phyloP scores from a whole-genome alignment of 2,329 filamentous ascomycete species.

The Aureobasidium sp. region DNA sequence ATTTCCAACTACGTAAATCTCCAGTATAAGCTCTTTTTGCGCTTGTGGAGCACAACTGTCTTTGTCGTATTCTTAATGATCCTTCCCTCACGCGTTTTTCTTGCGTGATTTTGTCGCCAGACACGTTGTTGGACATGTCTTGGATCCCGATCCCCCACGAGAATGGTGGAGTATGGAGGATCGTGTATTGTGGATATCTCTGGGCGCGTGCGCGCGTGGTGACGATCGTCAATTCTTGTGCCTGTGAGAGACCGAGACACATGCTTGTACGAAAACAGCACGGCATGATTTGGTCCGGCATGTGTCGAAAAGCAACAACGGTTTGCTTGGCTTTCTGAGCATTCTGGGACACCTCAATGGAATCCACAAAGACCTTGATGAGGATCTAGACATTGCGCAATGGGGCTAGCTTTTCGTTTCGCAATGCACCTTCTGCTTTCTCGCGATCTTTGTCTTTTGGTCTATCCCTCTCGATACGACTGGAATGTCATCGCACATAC shows the following conservation, averaged over 20 bases:
- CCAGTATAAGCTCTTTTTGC: not conserved
- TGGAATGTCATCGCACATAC: not conserved
- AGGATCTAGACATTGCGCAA: not conserved
- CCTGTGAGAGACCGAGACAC: slow-evolving; percentile 2
- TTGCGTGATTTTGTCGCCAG: not conserved
- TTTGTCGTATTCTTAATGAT: not conserved
- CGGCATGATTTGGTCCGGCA: not conserved
- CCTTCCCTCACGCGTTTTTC: not conserved
- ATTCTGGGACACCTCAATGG: not conserved
- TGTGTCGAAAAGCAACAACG: not conserved
- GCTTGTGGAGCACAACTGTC: not conserved
- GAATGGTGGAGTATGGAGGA: not conserved
- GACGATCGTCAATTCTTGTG: not conserved
- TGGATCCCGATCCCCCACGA: not conserved
- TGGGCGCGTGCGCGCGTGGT: too few species aligned
- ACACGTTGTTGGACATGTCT: not conserved
- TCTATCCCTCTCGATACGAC: not conserved
- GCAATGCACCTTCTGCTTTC: not conserved
- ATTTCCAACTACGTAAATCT: not conserved
- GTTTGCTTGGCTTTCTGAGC: not conserved
- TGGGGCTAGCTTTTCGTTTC: not conserved
- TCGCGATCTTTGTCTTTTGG: not conserved
- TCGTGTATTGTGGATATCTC: not conserved
- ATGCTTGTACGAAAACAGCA: not conserved
- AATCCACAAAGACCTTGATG: not conserved